Evolutionary conservation across 305 asterid genomes (phyloP).

Genomic region (Fraxinus platypoda): DNA sequence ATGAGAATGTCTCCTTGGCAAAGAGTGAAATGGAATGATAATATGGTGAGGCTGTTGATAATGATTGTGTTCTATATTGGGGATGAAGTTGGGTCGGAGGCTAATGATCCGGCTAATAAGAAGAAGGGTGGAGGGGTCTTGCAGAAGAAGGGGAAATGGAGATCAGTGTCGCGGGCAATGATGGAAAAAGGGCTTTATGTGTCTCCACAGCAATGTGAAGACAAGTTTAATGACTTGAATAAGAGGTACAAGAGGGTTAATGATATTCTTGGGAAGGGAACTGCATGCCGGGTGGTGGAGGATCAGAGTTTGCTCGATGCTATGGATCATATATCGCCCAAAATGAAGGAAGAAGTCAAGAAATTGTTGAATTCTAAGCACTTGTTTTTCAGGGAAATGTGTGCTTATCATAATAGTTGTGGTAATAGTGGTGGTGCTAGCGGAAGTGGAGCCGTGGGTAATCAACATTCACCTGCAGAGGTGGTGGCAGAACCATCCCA

Average conservation of each 20-base stretch:
- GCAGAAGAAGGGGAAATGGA: constrained; percentile 97
- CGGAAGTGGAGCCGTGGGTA: constrained; percentile 20
- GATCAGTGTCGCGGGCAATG: constrained; percentile 86
- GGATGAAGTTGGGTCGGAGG: constrained; percentile 68
- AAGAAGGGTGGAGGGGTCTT: constrained; percentile 55
- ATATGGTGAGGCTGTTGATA: constrained; percentile 74
- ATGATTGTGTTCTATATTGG: constrained; percentile 85
- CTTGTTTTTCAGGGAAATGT: constrained; percentile 81
- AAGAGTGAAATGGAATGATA: constrained; percentile 93
- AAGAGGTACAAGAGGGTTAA: constrained; percentile 87
- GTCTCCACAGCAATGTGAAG: constrained; percentile 95
- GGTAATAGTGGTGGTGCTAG: constrained; percentile 43
- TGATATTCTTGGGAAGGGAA: constrained; percentile 84
- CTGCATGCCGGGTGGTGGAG: constrained; percentile 79
- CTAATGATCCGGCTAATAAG: constrained; percentile 37
- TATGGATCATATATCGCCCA: constrained; percentile 68
- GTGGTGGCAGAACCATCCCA: constrained; percentile 24
- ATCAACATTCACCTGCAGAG: constrained; percentile 22
- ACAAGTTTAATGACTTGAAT: constrained; percentile 81
- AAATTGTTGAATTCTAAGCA: constrained; percentile 85
- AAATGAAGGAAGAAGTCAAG: constrained; percentile 76
- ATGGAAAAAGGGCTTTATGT: constrained; percentile 84
- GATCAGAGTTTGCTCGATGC: constrained; percentile 63
- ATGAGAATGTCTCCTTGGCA: constrained; percentile 73
- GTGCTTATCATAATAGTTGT: constrained; percentile 87